A percentile compares a stretch with the other conserved stretches of the same genome.
Evolutionary conservation across 2,329 filamentous ascomycete species (phyloP).

Genomic region (Metarhizium humberi): DNA sequence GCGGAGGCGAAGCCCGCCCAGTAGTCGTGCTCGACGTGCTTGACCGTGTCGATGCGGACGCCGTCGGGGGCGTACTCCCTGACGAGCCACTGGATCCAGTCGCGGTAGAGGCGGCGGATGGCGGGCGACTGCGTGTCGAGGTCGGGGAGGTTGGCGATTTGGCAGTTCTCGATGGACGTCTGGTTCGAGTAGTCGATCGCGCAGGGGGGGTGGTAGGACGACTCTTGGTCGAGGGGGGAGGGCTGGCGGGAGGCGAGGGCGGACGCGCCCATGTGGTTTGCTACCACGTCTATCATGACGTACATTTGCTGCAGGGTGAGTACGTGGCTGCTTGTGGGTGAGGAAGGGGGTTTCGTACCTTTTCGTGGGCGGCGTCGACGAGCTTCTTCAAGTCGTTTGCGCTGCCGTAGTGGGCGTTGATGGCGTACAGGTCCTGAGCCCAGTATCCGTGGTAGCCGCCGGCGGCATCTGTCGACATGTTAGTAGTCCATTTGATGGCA

Average conservation of each 20-base stretch:
- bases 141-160: constrained; percentile 52
- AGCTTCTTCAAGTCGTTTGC: constrained; percentile 48
- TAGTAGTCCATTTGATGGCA: background rate
- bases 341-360: constrained; percentile 27
- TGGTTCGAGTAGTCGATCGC: constrained; percentile 45
- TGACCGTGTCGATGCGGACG: constrained; percentile 51
- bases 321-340: background rate
- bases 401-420: constrained; percentile 52
- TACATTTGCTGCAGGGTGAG: constrained; percentile 26
- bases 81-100: constrained; percentile 52
- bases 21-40: constrained; percentile 51
- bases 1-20: constrained; percentile 43
- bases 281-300: constrained; percentile 53
- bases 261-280: constrained; percentile 46
- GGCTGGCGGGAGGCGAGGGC: constrained; percentile 38
- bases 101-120: constrained; percentile 41
- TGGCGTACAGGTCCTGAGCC: constrained; percentile 36
- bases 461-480: constrained; percentile 20
- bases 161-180: constrained; percentile 37
- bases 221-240: constrained; percentile 36
- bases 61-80: constrained; percentile 53
- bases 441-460: constrained; percentile 47
- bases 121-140: constrained; percentile 42
- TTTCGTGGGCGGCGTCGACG: constrained; percentile 44
- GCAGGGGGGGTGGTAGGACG: constrained; percentile 54